Evolutionary conservation across 2,329 filamentous ascomycete species (phyloP), one percentile per base, ranked within the genome.

Genomic region (Aciculosporium take): DNA sequence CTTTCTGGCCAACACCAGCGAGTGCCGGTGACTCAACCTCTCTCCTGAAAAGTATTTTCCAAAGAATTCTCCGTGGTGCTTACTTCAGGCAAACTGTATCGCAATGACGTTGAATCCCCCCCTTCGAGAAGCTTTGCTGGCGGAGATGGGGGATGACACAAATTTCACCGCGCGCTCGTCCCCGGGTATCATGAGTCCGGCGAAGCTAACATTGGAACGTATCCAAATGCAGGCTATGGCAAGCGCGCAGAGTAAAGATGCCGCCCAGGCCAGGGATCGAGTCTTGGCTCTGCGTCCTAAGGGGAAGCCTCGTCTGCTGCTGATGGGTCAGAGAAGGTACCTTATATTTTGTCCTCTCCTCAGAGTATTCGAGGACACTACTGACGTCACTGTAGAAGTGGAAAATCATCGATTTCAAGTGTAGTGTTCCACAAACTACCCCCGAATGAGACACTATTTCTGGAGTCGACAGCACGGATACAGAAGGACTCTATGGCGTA

Each of bases 351-450:
- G 13, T 33, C 17, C n/a, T 8, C 6, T 5, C 7, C 7, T 18
- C 9, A 8, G 13, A 7, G 13, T 33, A 25, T 9, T n/a, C 25
- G 10, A 31, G 17, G 3, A 18, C 25, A 34, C 15, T 2, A 15
- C 30, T 48, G 40, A 45, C 40, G 12, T 8, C 18, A 31, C 7
- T 31, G 18, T 50, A 98, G 91, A 66, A 95, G 88, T 57, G 91
- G 91, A 46, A 98, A 98, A 60, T 96, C 91, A 1, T 98, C 91
- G 5, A 96, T 98, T 57, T 91, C 88, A 21, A 96, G 87, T 56
- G 93, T 98, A 37, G 89, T 98, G n/a, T 96, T 98, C 56, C 88
- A 96, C 63, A 98, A 98, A 60, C 79, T 96, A 56, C 86, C 89
- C 3, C 88, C 91, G 2, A 93, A 84, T 52, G 93, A 98, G 65